Percentiles rank a stretch among this genome's conserved stretches.
These are phyloP conservation scores for Hericium rajendrae DNA, from an alignment of 768 basidiomycete species.

Conservation along the genomic window DNA sequence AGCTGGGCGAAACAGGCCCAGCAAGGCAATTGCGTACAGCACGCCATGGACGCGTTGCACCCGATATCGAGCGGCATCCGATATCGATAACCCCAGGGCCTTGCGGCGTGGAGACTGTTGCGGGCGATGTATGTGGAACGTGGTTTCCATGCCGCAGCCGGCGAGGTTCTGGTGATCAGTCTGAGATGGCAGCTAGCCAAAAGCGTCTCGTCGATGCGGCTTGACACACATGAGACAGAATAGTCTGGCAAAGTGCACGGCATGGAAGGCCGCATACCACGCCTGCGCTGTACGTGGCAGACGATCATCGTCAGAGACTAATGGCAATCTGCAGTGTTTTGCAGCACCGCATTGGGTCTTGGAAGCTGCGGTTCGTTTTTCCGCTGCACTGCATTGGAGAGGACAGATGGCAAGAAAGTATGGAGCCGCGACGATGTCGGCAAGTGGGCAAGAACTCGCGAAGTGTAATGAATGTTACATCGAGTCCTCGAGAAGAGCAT, in stretches of 20 bases:
- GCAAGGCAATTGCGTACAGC: neutral
- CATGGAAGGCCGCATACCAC: neutral
- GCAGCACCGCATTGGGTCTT: no score
- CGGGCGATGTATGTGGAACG: neutral
- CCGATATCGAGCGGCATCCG: neutral
- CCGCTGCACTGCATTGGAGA: neutral
- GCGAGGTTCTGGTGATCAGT: neutral
- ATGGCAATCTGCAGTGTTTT: neutral
- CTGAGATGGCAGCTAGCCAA: neutral
- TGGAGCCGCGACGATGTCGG: neutral
- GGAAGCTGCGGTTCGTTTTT: neutral
- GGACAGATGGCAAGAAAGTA: neutral
- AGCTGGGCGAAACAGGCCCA: neutral
- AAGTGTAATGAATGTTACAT: no score
- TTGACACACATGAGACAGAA: neutral
- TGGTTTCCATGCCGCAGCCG: neutral
- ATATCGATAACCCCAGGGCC: constrained; percentile 1
- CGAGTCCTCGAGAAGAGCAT: no score
- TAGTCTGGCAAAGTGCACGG: neutral
- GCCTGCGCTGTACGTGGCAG: neutral
- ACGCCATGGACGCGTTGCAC: neutral
- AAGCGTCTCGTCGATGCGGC: neutral
- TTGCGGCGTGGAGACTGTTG: neutral
- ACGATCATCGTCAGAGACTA: neutral
- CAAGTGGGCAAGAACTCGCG: no score